Base-by-base conservation (phyloP, 768 basidiomycete genomes). In the Lactifluus hygrophoroides region DNA sequence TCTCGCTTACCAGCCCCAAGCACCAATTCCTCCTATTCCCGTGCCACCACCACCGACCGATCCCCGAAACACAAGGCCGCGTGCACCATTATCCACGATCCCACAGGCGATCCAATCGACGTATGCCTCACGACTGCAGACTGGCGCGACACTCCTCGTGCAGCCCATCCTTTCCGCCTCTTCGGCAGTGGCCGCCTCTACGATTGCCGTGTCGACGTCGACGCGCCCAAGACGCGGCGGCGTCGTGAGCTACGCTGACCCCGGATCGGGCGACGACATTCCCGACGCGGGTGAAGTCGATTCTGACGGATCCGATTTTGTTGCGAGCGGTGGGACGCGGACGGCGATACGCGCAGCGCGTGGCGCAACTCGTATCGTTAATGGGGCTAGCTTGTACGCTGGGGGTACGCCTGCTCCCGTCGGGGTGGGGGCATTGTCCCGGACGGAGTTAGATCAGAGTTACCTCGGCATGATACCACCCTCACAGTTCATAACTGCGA, bases 391-490 rank as follows among this genome's bases (percentile, higher is more conserved):
- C 28, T 83, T 82, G 73, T 80, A 80, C 69, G 71, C 80, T 2
- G 70, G 75, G 25, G 21, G 68, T 61, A n/a, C 68, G 60, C 25
- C 70, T 68, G 71, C 68, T 50, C 72, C 74, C 11, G 40, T 35
- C 19, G 66, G 58, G 32, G 50, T 8, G 14, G 30, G 30, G 17
- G 50, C 45, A 35, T 32, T 34, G 48, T 50, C 56, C 40, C 32
- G 79, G 56, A 78, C 78, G 25, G 87, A 88, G 57, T 68, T 89
- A 21, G 90, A 92, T 48, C 90, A 93, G 74, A 94, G 86, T 62
- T 98, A 94, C 72, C 72, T 98, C 54, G 95, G 95, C 0, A 77
- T 83, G 75, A 76, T 92, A 0, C 90, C 92, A 1, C 93, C 95
- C 0, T 76, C 83, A 3, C 82, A 82, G 60, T 87, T 88, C 65